phyloP scores from a whole-genome alignment of 1,284 basidiomycete species.

The Blastosporella zonata region DNA sequence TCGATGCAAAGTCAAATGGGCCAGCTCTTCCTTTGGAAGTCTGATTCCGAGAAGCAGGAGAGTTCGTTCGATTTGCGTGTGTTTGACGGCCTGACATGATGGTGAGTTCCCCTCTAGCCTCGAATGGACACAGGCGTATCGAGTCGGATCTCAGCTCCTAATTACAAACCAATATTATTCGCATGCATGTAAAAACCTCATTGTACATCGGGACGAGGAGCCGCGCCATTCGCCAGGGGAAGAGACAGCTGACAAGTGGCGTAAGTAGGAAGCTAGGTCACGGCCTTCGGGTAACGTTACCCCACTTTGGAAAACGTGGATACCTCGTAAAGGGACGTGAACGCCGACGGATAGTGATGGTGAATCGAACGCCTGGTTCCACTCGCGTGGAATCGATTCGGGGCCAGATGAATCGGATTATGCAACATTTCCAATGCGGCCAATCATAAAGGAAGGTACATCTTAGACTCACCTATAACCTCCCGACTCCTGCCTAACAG shows the following conservation, averaged over 20 bases:
- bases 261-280: slow-evolving; percentile 35
- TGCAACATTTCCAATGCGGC: slow-evolving; percentile 30
- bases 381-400: slow-evolving; percentile 34
- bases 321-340: slow-evolving; percentile 35
- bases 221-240: slow-evolving; percentile 24
- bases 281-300: slow-evolving; percentile 39
- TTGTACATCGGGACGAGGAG: slow-evolving; percentile 17
- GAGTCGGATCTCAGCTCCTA: slow-evolving; percentile 19
- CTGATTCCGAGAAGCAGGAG: slow-evolving; percentile 14
- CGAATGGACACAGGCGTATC: slow-evolving; percentile 9
- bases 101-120: slow-evolving; percentile 17
- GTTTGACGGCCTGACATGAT: slow-evolving; percentile 16
- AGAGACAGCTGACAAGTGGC: slow-evolving; percentile 41
- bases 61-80: slow-evolving; percentile 16
- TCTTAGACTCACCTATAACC: slow-evolving; percentile 38
- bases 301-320: slow-evolving; percentile 24
- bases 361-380: slow-evolving; percentile 26
- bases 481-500: slow-evolving; percentile 47
- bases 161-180: slow-evolving; percentile 9
- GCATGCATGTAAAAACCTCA: slow-evolving; percentile 8
- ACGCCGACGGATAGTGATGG: slow-evolving; percentile 32
- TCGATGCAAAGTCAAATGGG: slow-evolving; percentile 8
- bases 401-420: slow-evolving; percentile 34
- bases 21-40: slow-evolving; percentile 12
- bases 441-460: slow-evolving; percentile 43